These are phyloP conservation scores for Thuja plicata DNA, from an alignment of 83 land plant genomes.

Conservation along the genomic window DNA sequence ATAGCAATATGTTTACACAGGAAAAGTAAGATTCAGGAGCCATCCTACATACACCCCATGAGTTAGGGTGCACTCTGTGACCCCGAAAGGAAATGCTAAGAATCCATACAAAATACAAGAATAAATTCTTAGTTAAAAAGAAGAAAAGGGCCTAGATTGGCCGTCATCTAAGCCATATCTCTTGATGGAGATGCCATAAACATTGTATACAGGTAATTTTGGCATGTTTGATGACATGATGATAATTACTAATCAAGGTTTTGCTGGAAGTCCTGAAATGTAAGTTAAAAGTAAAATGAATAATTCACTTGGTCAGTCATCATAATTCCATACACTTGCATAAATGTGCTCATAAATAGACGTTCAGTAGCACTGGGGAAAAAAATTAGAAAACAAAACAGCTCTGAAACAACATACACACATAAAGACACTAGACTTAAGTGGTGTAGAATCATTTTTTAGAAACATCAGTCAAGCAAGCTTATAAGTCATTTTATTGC, in stretches of 20 bases:
- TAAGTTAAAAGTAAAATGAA: background rate
- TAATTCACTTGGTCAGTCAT: background rate
- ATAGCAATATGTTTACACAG: no score
- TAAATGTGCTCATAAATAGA: background rate
- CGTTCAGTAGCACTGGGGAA: background rate
- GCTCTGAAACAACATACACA: background rate
- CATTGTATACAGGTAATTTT: background rate
- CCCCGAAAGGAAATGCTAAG: background rate
- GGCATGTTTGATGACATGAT: background rate
- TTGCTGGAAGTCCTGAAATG: background rate
- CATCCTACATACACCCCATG: background rate
- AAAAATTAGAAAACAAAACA: background rate
- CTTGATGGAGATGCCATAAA: background rate
- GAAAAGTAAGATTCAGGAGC: background rate
- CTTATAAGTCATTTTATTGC: background rate
- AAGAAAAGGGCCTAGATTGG: background rate
- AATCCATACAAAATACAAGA: background rate
- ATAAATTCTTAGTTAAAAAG: background rate
- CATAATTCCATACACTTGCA: background rate
- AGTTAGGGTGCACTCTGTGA: background rate
- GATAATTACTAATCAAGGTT: background rate
- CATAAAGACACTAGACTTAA: background rate
- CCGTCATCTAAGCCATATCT: background rate
- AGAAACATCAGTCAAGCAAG: background rate
- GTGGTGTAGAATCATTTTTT: background rate